Evolutionary conservation across 495 filamentous ascomycete genomes (phyloP), one percentile per base, ranked within the genome.

Genomic region (Trypethelium eluteriae): DNA sequence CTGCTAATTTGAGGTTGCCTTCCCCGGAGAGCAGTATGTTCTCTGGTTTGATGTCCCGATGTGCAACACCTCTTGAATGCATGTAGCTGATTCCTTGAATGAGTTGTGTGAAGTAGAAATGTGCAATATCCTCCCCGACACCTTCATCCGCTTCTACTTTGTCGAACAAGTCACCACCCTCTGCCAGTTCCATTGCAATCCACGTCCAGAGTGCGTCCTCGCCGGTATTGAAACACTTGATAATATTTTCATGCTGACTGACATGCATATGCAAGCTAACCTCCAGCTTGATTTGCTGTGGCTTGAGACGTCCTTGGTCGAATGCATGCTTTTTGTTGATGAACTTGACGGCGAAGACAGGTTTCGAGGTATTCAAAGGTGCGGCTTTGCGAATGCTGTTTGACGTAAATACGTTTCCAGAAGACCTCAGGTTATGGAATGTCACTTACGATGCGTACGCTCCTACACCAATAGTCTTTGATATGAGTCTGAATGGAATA

Each of bases 121-220:
- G 94, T 39, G 93, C 93, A 70, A 99, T 88, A 76, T 96, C 90
- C 76, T 96, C 89, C 10, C 85, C 83, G 11, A 97, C 89, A 64
- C 95, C 94, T 38, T 91, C 89, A 76, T 98, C 94, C 2, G 94
- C 92, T 76, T 98, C 94, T 73, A 98, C 97, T 80, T 98, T 98
- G 83, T 98, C 94, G 79, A 99, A 99, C 12, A 99, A 84, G 75
- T 99, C 94, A 14, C 94, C 94, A 50, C 94, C 94, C 68, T 93
- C 91, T 53, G 94, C 94, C 71, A 91, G 86, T 75, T 99, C 94
- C 92, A 99, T 97, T 14, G 91, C 92, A 72, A 99, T 96, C 93
- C 93, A 99, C 70, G 86, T 83, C 95, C 95, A 99, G n/a, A 87
- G 78, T 2, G 80, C 74, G 73, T 99, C 93, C 75, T 97, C 92